phyloP scores from a whole-genome alignment of 805 yeast species.

The Nakazawaea populi region DNA sequence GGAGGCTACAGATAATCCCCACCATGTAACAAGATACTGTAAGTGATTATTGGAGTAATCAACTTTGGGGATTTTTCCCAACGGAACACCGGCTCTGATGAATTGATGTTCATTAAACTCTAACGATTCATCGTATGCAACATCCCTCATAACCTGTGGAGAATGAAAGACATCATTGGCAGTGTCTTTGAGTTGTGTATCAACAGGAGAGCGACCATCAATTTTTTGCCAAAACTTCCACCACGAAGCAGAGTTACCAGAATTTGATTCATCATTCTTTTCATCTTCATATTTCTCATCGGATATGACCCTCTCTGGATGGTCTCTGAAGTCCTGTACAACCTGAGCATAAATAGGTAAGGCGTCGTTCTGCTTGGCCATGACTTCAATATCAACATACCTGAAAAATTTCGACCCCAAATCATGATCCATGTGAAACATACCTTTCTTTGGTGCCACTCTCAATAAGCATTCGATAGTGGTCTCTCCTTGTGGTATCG shows the following conservation, averaged over 20 bases:
- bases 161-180: neutral
- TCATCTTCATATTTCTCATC: neutral
- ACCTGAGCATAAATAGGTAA: constrained; percentile 76
- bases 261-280: neutral
- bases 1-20: constrained; percentile 74
- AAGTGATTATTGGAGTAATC: constrained; percentile 84
- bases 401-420: constrained; percentile 65
- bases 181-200: too few relatives aligned
- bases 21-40: constrained; percentile 94
- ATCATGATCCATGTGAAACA: constrained; percentile 64
- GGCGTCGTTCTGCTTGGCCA: constrained; percentile 63
- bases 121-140: constrained; percentile 2
- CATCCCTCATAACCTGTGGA: constrained; percentile 7
- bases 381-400: constrained; percentile 74
- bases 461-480: constrained; percentile 71
- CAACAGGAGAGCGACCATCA: neutral
- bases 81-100: constrained; percentile 79
- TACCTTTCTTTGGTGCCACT: constrained; percentile 55
- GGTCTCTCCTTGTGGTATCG: constrained; percentile 69
- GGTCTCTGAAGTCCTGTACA: constrained; percentile 59
- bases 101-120: constrained; percentile 40
- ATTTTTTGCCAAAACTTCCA: constrained; percentile 24
- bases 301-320: constrained; percentile 36
- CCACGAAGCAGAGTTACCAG: constrained; percentile 7
- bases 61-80: constrained; percentile 77